Evolutionary conservation across 345 rosid genomes (phyloP), one percentile per base, ranked within the genome.

Genomic region (Eucalyptus melliodora): DNA sequence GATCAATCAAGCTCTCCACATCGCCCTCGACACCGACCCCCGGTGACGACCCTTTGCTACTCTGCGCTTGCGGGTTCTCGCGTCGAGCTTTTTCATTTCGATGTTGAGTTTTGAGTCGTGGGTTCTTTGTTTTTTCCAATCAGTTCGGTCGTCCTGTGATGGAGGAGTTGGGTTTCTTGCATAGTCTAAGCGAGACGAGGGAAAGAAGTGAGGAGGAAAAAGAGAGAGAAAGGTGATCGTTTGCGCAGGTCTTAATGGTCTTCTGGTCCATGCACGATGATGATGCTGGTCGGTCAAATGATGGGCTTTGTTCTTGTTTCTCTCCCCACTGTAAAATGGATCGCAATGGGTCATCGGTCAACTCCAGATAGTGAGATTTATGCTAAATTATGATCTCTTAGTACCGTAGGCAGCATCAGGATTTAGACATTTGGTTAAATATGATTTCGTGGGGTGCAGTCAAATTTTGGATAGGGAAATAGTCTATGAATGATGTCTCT

Each of bases 1-100:
- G 87, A 89, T 95, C 93, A 95, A 94, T 86, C 95, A 94, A 89
- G 95, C 95, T 90, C 96, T 94, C 87, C 92, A 90, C 69, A 87
- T 94, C 80, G 95, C 96, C 69, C 86, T 95, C 88, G 95, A 94
- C 27, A 77, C 95, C 62, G 94, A 94, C 87, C 93, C 95, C 88
- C 95, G 95, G 94, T 94, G 53, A 72, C 83, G 83, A 21, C 26
- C 26, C 47, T 21, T 37, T 44, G 15, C 72, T 56, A 2, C 17
- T 86, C 72, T 26, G 4, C 19, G 56, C 23, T 24, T 40, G 26
- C 45, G 30, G 47, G 11, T 59, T 86, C 51, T 49, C 13, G 24
- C 6, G 81, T 9, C 24, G 42, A 19, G 83, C 83, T 21, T 77
- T 21, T 21, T 19, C 67, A 8, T 45, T 60, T 47, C 65, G 15